A percentile compares a stretch with the other conserved stretches of the same genome.
Conservation (phyloP, 257 asterid species). For the Solanum paucissectum region DNA sequence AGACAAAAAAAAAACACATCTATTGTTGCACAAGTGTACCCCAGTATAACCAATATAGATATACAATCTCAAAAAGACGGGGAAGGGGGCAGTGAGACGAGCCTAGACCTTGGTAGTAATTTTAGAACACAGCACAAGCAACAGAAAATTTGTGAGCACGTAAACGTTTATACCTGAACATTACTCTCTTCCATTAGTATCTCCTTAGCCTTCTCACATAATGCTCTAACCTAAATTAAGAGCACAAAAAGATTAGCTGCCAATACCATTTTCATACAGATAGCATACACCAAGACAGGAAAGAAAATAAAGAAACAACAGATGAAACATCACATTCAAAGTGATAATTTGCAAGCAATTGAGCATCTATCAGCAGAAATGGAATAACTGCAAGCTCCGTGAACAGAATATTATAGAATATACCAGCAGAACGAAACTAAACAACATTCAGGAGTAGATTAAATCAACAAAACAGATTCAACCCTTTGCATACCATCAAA, state of each 20-base stretch:
- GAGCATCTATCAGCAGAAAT: background rate
- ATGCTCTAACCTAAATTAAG: conserved; percentile 52
- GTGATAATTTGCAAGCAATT: background rate
- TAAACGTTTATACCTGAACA: conserved; percentile 61
- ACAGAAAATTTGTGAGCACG: background rate
- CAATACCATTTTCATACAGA: background rate
- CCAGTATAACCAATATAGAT: background rate
- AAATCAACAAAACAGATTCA: background rate
- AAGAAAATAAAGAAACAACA: background rate
- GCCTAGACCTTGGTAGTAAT: background rate
- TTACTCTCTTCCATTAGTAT: conserved; percentile 83
- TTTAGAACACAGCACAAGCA: background rate
- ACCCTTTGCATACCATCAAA: background rate
- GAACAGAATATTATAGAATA: background rate
- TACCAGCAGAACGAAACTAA: background rate
- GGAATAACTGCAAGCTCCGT: background rate
- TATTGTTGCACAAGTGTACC: background rate
- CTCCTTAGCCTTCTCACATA: conserved; percentile 95
- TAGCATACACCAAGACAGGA: background rate
- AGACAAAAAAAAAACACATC: background rate
- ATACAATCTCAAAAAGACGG: background rate
- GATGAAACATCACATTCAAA: background rate
- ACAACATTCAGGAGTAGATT: background rate
- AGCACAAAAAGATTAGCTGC: conserved; percentile 2
- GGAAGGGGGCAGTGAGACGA: background rate